These are phyloP conservation scores for Penicillium lagena DNA, from an alignment of 495 filamentous ascomycete species.

Conservation along the genomic window DNA sequence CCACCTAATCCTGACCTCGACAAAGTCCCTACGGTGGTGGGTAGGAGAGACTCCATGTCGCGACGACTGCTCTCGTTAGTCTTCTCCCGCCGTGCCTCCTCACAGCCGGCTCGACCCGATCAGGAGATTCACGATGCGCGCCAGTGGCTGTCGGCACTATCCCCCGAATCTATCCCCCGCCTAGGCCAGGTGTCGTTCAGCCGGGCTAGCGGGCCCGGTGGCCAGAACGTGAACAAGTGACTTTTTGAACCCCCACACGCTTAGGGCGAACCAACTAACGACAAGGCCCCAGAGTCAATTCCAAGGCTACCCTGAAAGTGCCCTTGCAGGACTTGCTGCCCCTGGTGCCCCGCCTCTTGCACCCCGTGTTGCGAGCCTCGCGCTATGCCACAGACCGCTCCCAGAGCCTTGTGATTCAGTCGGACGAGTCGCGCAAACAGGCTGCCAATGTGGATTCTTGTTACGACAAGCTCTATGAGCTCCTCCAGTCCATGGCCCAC, in stretches of 20 bases:
- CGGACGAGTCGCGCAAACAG: conserved; percentile 60
- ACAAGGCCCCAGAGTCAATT: conserved; percentile 62
- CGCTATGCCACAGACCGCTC: conserved; percentile 63
- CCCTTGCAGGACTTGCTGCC: conserved; percentile 50
- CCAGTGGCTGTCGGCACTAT: conserved; percentile 66
- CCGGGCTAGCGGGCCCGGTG: conserved; percentile 86
- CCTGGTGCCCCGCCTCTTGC: conserved; percentile 63
- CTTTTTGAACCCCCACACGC: conserved; percentile 11
- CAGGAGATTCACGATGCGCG: conserved; percentile 60
- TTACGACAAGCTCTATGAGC: conserved; percentile 52
- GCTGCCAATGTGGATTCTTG: conserved; percentile 58
- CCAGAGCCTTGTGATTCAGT: conserved; percentile 61
- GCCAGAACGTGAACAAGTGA: conserved; percentile 97
- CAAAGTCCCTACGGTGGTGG: too few relatives aligned
- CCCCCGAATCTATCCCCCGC: conserved; percentile 56
- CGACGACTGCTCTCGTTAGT: too few relatives aligned
- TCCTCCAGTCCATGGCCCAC: conserved; percentile 48
- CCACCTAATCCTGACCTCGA: too few relatives aligned
- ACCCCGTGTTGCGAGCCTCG: conserved; percentile 53
- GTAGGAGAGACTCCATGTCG: too few relatives aligned
- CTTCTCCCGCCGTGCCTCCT: too few relatives aligned
- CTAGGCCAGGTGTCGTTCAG: conserved; percentile 67
- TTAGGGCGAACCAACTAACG: not conserved
- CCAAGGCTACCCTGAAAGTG: conserved; percentile 77
- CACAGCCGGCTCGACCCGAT: too few relatives aligned